These are phyloP conservation scores for Cytospora mali DNA, from an alignment of 2,329 filamentous ascomycete species.

Conservation along the genomic window DNA sequence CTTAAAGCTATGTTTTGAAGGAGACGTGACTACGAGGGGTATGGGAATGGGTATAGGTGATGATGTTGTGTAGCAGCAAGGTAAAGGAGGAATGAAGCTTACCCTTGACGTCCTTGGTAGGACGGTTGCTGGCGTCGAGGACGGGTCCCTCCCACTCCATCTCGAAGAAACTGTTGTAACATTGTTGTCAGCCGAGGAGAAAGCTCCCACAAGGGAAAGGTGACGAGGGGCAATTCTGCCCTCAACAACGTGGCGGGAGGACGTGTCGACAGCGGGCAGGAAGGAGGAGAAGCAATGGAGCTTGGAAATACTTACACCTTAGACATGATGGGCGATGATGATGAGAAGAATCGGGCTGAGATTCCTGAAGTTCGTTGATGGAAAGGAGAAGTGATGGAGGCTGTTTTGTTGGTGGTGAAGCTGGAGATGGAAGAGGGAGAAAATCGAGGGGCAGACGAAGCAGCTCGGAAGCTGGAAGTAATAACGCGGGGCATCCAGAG, in stretches of 20 bases:
- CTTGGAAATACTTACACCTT: slow-evolving; percentile 65
- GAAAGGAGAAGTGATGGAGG: slow-evolving; percentile 43
- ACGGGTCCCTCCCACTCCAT: slow-evolving; percentile 72
- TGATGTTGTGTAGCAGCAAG: slow-evolving; percentile 10
- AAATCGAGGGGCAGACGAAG: slow-evolving; percentile 39
- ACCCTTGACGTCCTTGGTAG: slow-evolving; percentile 62
- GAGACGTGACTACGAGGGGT: not conserved
- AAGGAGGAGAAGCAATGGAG: slow-evolving; percentile 27
- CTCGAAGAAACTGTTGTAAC: slow-evolving; percentile 65
- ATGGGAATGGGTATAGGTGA: slow-evolving; percentile 9
- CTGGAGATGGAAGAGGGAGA: slow-evolving; percentile 38
- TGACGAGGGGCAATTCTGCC: not conserved
- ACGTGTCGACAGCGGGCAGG: slow-evolving; percentile 3
- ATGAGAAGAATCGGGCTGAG: slow-evolving; percentile 39
- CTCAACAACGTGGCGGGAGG: not conserved
- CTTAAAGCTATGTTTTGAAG: not conserved
- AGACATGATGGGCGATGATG: slow-evolving; percentile 65
- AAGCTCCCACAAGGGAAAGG: slow-evolving; percentile 2
- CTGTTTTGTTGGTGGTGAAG: slow-evolving; percentile 32
- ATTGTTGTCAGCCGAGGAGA: slow-evolving; percentile 23
- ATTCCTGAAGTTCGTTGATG: slow-evolving; percentile 39
- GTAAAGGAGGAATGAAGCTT: too few species aligned
- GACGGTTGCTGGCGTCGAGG: slow-evolving; percentile 60
- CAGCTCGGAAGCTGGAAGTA: slow-evolving; percentile 36
- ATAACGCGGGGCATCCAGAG: slow-evolving; percentile 33